phyloP scores from a whole-genome alignment of 352 stramenopile species.

The Phytophthora quininea region DNA sequence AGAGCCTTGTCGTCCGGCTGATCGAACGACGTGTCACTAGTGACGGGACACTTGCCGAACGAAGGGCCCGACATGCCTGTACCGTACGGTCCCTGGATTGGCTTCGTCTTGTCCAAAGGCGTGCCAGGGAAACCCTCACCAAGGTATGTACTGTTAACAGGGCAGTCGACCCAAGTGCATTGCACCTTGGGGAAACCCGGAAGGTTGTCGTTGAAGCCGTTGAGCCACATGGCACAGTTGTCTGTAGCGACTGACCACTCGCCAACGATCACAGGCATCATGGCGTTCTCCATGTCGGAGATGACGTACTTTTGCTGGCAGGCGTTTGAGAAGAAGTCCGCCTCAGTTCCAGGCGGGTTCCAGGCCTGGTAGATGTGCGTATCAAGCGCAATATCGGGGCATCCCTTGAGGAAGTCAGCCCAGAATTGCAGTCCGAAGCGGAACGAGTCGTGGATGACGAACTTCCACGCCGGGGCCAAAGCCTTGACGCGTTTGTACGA shows the following conservation, averaged over 20 bases:
- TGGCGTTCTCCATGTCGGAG: conserved; percentile 89
- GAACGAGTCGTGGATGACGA: conserved; percentile 97
- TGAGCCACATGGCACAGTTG: conserved; percentile 89
- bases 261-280: conserved; percentile 95
- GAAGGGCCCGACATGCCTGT: conserved; percentile 85
- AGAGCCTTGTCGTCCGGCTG: conserved; percentile 82
- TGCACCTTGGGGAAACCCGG: conserved; percentile 92
- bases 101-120: conserved; percentile 89
- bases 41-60: conserved; percentile 90
- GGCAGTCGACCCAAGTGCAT: conserved; percentile 87
- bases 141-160: conserved; percentile 90
- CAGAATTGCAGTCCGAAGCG: conserved; percentile 84
- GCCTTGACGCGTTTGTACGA: conserved; percentile 95
- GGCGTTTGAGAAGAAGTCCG: conserved; percentile 92
- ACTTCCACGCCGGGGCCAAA: conserved; percentile 94
- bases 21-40: conserved; percentile 80
- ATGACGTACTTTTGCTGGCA: conserved; percentile 92
- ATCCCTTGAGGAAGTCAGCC: conserved; percentile 79
- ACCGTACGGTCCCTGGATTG: conserved; percentile 87
- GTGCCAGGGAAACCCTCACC: conserved; percentile 89
- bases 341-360: conserved; percentile 73
- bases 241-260: conserved; percentile 94
- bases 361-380: conserved; percentile 97
- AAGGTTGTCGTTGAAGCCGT: conserved; percentile 91
- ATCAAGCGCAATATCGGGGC: conserved; percentile 94